phyloP scores from a whole-genome alignment of 371 early-diverging fungal genomes.

The Rhizomucor pusillus region DNA sequence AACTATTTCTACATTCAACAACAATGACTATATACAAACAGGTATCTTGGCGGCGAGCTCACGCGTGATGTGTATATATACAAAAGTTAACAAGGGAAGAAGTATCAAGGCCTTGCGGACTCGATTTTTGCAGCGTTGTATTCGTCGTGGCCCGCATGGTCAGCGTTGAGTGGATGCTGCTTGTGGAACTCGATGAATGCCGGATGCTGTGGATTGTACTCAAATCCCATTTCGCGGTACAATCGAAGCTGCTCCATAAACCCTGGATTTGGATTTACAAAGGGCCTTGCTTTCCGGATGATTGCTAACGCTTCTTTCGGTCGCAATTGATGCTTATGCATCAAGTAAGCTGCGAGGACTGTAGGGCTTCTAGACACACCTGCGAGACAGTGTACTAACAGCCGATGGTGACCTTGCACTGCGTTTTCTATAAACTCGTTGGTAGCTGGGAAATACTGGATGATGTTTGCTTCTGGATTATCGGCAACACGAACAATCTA shows the following conservation, averaged over 20 bases:
- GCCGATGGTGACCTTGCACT: conserved; percentile 42
- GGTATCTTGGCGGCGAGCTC: too few species aligned
- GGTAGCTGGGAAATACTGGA: conserved; percentile 65
- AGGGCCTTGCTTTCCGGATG: conserved; percentile 52
- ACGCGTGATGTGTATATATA: too few species aligned
- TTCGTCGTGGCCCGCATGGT: conserved; percentile 33
- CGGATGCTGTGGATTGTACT: conserved; percentile 49
- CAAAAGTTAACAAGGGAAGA: too few species aligned
- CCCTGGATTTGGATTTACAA: conserved; percentile 72
- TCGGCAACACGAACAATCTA: conserved; percentile 61
- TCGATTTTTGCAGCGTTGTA: conserved; percentile 9
- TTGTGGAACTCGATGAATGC: conserved; percentile 64
- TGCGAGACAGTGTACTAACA: conserved; percentile 59
- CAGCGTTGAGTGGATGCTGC: conserved; percentile 33
- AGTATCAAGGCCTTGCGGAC: too few species aligned
- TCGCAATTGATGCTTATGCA: conserved; percentile 50
- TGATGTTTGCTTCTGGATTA: conserved; percentile 63
- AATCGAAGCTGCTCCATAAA: conserved; percentile 68
- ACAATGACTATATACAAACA: too few species aligned
- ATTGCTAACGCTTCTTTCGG: conserved; percentile 52
- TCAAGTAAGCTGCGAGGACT: conserved; percentile 62
- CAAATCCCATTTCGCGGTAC: conserved; percentile 61
- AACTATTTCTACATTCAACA: too few species aligned
- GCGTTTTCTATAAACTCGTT: conserved; percentile 57
- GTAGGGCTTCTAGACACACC: conserved; percentile 50